Evolutionary conservation across 768 basidiomycete genomes (phyloP).

Genomic region (Pilatotrama ljubarskyi): DNA sequence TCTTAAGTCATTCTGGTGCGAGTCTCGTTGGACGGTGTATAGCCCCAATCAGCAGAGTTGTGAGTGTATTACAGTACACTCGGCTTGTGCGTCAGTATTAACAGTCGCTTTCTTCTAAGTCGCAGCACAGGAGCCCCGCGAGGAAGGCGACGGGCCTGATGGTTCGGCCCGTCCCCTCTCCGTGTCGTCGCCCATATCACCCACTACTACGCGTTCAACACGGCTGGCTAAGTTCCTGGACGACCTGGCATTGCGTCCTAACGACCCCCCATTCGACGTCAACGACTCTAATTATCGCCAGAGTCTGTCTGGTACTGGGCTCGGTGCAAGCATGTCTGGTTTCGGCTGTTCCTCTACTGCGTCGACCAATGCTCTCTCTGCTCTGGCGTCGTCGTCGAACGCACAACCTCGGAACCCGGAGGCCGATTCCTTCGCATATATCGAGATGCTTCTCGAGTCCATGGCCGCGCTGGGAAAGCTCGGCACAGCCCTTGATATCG

Average conservation of each 20-base stretch:
- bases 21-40: slow-evolving; percentile 88
- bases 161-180: slow-evolving; percentile 27
- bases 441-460: slow-evolving; percentile 92
- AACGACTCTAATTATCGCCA: slow-evolving; percentile 41
- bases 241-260: slow-evolving; percentile 66
- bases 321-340: slow-evolving; percentile 16
- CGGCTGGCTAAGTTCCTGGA: slow-evolving; percentile 65
- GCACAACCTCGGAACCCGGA: slow-evolving; percentile 65
- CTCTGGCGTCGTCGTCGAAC: slow-evolving; percentile 20
- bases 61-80: too few species aligned
- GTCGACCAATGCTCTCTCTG: slow-evolving; percentile 24
- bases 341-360: slow-evolving; percentile 20
- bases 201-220: slow-evolving; percentile 39
- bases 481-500: slow-evolving; percentile 76
- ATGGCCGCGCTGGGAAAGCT: slow-evolving; percentile 88
- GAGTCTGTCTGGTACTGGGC: slow-evolving; percentile 21
- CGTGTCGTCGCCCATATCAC: slow-evolving; percentile 44
- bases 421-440: slow-evolving; percentile 88
- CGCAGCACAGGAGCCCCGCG: slow-evolving; percentile 58
- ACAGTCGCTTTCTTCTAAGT: slow-evolving; percentile 61
- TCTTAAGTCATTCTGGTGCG: slow-evolving; percentile 95
- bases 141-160: slow-evolving; percentile 23
- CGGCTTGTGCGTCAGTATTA: too few species aligned
- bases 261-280: slow-evolving; percentile 74
- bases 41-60: slow-evolving; percentile 73